Evolutionary conservation across 2,329 filamentous ascomycete genomes (phyloP).

Genomic region (Fusarium irregulare): DNA sequence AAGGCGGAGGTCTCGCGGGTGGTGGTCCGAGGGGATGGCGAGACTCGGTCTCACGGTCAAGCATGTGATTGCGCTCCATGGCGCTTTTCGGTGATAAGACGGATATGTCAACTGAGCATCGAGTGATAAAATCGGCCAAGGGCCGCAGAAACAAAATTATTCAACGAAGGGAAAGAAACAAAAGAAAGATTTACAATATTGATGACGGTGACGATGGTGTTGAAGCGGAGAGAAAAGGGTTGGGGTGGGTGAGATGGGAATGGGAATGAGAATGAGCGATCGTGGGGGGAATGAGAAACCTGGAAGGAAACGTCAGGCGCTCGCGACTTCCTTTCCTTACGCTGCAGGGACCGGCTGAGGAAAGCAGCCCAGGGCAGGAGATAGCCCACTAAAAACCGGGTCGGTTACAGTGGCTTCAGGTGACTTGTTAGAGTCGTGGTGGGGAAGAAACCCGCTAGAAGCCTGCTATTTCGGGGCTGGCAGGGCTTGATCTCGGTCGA

Average conservation of each 20-base stretch:
- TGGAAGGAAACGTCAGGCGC: constrained; percentile 35
- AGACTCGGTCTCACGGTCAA: constrained; percentile 46
- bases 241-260: constrained; percentile 32
- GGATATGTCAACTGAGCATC: constrained; percentile 46
- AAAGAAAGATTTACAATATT: neutral
- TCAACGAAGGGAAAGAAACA: neutral
- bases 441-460: constrained; percentile 43
- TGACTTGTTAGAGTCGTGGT: constrained; percentile 31
- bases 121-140: constrained; percentile 28
- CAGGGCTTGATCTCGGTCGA: constrained; percentile 6
- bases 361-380: constrained; percentile 8
- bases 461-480: constrained; percentile 20
- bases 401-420: constrained; percentile 40
- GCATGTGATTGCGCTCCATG: constrained; percentile 62
- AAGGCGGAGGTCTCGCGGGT: constrained; percentile 42
- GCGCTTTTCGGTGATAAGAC: constrained; percentile 45
- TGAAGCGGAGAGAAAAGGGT: constrained; percentile 32
- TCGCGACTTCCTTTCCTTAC: constrained; percentile 24
- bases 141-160: constrained; percentile 20
- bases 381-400: constrained; percentile 40
- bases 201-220: constrained; percentile 11
- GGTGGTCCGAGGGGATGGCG: constrained; percentile 46
- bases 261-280: constrained; percentile 36
- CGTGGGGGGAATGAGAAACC: constrained; percentile 38
- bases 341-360: constrained; percentile 46